Conservation (phyloP, 305 asterid species). For the Galium porrigens region DNA sequence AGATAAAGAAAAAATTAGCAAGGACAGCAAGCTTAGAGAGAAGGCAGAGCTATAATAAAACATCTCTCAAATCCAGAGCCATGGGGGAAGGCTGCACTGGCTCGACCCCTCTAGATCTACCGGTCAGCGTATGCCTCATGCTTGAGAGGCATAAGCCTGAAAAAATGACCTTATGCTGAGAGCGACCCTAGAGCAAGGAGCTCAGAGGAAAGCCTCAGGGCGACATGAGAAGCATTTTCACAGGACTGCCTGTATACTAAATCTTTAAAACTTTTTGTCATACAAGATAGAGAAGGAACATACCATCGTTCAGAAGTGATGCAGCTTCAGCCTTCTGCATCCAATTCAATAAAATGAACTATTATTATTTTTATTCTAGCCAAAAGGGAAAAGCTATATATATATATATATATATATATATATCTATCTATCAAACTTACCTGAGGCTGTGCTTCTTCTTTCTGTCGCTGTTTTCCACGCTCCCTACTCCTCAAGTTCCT, state of each 20-base stretch:
- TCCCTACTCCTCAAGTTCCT: constrained; percentile 31
- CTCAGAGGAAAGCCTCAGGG: neutral
- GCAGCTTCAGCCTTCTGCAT: constrained; percentile 26
- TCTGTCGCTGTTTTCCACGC: constrained; percentile 30
- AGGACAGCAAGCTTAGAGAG: neutral
- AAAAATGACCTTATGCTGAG: neutral
- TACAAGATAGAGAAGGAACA: constrained; percentile 8
- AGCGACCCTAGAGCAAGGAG: neutral
- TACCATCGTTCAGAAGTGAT: constrained; percentile 35
- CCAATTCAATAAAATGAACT: neutral
- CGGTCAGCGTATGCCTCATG: neutral
- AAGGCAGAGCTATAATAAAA: neutral
- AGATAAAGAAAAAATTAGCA: neutral
- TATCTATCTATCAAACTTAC: constrained; percentile 9
- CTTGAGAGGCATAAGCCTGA: neutral
- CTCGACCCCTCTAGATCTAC: constrained; percentile 2
- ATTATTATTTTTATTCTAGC: neutral
- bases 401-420: neutral
- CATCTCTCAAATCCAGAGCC: neutral
- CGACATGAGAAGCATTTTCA: neutral
- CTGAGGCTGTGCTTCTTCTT: constrained; percentile 21
- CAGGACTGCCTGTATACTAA: neutral
- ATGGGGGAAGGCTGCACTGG: neutral
- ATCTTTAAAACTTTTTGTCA: neutral
- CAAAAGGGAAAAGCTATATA: neutral